Evolutionary conservation across 768 basidiomycete species (phyloP).

Genomic region (Hypsizygus marmoreus): DNA sequence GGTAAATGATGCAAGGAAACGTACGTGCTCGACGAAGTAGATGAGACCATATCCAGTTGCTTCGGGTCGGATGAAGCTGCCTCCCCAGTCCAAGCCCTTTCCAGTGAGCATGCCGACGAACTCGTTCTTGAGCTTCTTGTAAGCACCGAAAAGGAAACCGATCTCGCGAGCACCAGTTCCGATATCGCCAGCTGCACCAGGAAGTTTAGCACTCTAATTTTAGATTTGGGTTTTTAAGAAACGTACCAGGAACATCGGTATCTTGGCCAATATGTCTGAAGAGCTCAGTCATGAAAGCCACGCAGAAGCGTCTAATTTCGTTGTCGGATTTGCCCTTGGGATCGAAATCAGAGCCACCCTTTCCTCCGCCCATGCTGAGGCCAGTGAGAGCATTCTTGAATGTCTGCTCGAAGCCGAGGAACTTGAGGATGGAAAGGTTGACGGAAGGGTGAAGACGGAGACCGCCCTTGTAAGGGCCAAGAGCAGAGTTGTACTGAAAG

Average conservation of each 20-base stretch:
- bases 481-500: conserved; percentile 69
- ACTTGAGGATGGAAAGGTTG: conserved; percentile 82
- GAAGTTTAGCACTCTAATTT: not conserved
- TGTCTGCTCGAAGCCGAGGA: conserved; percentile 81
- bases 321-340: conserved; percentile 79
- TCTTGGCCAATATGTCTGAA: conserved; percentile 70
- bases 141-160: conserved; percentile 76
- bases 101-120: conserved; percentile 72
- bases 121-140: conserved; percentile 75
- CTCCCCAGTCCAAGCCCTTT: conserved; percentile 70
- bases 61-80: conserved; percentile 73
- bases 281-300: conserved; percentile 74
- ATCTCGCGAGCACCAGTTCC: conserved; percentile 78
- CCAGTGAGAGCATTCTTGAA: conserved; percentile 84
- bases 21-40: conserved; percentile 74
- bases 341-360: conserved; percentile 81
- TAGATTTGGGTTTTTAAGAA: not conserved
- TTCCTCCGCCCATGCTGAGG: conserved; percentile 76
- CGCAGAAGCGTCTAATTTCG: conserved; percentile 74
- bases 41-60: conserved; percentile 75
- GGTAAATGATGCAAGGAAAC: conserved; percentile 20
- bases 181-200: conserved; percentile 57
- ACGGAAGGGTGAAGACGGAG: conserved; percentile 78
- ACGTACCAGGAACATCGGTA: conserved; percentile 68
- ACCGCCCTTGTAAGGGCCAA: conserved; percentile 81